Evolutionary conservation across 2,329 filamentous ascomycete species (phyloP), one percentile per base, ranked within the genome.

Genomic region (Diaporthe vexans): DNA sequence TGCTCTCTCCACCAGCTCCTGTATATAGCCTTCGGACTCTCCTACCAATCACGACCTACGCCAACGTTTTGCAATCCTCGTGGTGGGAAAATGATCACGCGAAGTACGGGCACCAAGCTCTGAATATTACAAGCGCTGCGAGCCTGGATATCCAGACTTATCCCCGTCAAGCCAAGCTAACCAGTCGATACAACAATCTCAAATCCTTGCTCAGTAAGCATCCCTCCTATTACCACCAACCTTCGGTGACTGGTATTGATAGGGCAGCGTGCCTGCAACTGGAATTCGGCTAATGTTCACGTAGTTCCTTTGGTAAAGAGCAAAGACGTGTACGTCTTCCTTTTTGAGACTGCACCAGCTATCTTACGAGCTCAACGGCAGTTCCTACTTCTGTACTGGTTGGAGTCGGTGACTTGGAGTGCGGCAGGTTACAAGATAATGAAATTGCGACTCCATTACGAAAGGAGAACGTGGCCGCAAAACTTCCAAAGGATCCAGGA

Each of bases 361-460:
- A 61, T 61, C 13, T 29, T 61, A 21, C n/a, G 37, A 43, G 58
- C 58, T n/a, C 35, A 61, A 40, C n/a, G n/a, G 58, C 37, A 61
- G 35, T 61, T 43, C 37, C n/a, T 61, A 0, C 1, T 61, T 40
- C 37, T 61, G 1, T 15, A 43, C 35, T 61, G 35, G 35, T 10
- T 43, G 8, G 6, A 61, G 19, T 15, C 19, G 26, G 19, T 43
- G 0, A 61, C 58, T 1, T 26, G 4, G 1, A 13, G 26, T 19
- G 43, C 58, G 3, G 58, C 58, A 2, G 24, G 58, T n/a, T 43
- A 26, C 6, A 61, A 61, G 8, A 29, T 61, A 26, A 26, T 61
- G 1, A 61, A 61, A 40, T 61, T 61, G 35, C 40, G 58, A 43
- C 58, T 43, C 8, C 58, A 61, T 43, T 61, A 61, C 15, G 58